Evolutionary conservation across 2,329 filamentous ascomycete species (phyloP), one percentile per base, ranked within the genome.

Genomic region (Fusarium chlamydosporum): DNA sequence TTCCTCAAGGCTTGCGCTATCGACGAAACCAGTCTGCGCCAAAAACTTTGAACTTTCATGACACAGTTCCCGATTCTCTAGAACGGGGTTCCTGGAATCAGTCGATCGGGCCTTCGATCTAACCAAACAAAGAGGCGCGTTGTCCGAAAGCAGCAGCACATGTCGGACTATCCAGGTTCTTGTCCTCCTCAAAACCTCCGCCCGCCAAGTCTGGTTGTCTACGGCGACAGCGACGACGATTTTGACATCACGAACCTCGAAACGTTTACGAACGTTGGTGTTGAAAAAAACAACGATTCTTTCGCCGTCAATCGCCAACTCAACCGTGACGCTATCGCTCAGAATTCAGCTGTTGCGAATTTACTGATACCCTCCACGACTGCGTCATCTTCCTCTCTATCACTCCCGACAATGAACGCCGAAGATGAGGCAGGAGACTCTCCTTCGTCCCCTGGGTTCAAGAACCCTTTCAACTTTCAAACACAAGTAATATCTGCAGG

Each of bases 381-480:
- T 50, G 51, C 56, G 20, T 61, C 71, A 13, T 59, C 71, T 18
- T 60, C 68, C 56, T 61, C 60, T 4, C 13, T 72, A 48, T 63
- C 52, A 35, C 56, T 71, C 11, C 60, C 61, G 6, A 53, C 57
- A 23, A 74, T 74, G 72, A 58, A 37, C 20, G 40, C 56, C 29
- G 56, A 73, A 50, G 65, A 72, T 13, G 57, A 59, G 11, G 31
- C 51, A 3, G 53, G 42, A 52, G 66, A 73, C 37, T 52, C 54
- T 31, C 56, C 64, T 41, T 45, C 53, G 31, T 73, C 68, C 23
- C 70, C 79, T 29, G 63, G 76, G 16, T 78, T 77, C 16, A 82
- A 81, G 58, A 92, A 90, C 70, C 95, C 95, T 1, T 98, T 99
- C 88, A 98, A 98, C 81, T 98, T 98, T 80, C 89, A 96, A 81